These are phyloP conservation scores for Globisporangium mamillatum DNA, from an alignment of 352 stramenopile genomes.

Conservation along the genomic window DNA sequence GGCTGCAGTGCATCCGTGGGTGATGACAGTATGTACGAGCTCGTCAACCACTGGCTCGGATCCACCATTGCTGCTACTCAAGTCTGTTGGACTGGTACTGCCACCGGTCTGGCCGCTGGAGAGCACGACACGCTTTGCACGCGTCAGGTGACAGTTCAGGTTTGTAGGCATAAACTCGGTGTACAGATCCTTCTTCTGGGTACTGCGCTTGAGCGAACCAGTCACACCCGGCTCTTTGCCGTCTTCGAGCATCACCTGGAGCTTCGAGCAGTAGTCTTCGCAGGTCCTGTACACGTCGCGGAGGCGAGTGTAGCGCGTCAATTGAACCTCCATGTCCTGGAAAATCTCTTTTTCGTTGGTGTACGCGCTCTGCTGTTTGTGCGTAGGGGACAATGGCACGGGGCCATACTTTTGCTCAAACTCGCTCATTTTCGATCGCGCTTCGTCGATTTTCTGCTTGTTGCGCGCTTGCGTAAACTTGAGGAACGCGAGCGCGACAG, in stretches of 20 bases:
- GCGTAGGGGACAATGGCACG: slow-evolving; percentile 26
- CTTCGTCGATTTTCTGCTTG: slow-evolving; percentile 54
- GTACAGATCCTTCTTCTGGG: slow-evolving; percentile 83
- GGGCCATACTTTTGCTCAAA: slow-evolving; percentile 57
- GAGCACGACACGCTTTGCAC: slow-evolving; percentile 52
- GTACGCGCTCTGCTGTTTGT: slow-evolving; percentile 14
- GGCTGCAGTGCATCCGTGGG: slow-evolving; percentile 75
- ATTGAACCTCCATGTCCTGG: slow-evolving; percentile 46
- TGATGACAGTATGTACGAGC: slow-evolving; percentile 70
- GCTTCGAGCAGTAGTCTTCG: slow-evolving; percentile 65
- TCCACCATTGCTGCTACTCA: slow-evolving; percentile 26
- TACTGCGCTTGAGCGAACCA: slow-evolving; percentile 78
- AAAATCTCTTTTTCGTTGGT: slow-evolving; percentile 32
- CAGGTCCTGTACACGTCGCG: slow-evolving; percentile 61
- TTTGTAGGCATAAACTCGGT: slow-evolving; percentile 87
- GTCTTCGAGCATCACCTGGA: slow-evolving; percentile 67
- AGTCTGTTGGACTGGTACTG: slow-evolving; percentile 20
- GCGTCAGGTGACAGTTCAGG: slow-evolving; percentile 79
- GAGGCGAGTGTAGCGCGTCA: slow-evolving; percentile 62
- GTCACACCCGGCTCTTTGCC: slow-evolving; percentile 82
- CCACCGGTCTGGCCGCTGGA: slow-evolving; percentile 19
- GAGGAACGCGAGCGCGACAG: slow-evolving; percentile 76
- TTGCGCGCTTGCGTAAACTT: slow-evolving; percentile 74
- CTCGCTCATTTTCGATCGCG: slow-evolving; percentile 43
- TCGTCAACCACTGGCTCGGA: slow-evolving; percentile 32